A percentile compares a stretch with the other conserved stretches of the same genome.
phyloP scores from a whole-genome alignment of 2,329 filamentous ascomycete genomes.

The Calonectria pseudoturangicola region DNA sequence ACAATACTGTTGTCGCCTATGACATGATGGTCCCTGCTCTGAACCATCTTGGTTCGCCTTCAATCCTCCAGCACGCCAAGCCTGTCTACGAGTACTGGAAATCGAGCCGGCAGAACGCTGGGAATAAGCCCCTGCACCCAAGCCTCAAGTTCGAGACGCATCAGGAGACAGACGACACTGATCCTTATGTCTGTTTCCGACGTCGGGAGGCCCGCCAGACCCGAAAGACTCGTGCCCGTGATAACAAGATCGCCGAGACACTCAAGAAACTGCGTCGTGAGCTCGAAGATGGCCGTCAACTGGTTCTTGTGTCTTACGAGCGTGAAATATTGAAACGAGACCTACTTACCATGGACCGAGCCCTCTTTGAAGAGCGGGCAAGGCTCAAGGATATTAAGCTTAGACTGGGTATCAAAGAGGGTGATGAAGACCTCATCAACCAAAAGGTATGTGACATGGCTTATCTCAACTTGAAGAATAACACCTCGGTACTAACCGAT shows the following conservation, averaged over 20 bases:
- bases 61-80: constrained; percentile 78
- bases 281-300: constrained; percentile 89
- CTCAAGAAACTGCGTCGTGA: constrained; percentile 93
- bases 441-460: constrained; percentile 81
- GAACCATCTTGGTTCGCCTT: constrained; percentile 68
- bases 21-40: constrained; percentile 84
- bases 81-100: constrained; percentile 95
- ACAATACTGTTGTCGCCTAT: constrained; percentile 88
- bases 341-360: constrained; percentile 82
- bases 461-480: constrained; percentile 54
- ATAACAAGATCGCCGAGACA: constrained; percentile 95
- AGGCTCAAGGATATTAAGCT: constrained; percentile 92
- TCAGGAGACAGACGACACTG: constrained; percentile 94
- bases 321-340: constrained; percentile 89
- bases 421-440: constrained; percentile 96
- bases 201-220: constrained; percentile 95
- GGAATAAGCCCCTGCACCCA: constrained; percentile 84
- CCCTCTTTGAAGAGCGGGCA: constrained; percentile 88
- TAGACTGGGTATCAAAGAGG: constrained; percentile 90
- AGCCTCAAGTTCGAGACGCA: constrained; percentile 95
- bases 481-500: constrained; percentile 59
- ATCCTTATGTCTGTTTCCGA: constrained; percentile 98
- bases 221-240: constrained; percentile 93
- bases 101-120: constrained; percentile 77
- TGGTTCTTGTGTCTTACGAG: constrained; percentile 85